A percentile compares a stretch with the other conserved stretches of the same genome.
phyloP scores from a whole-genome alignment of 257 asterid genomes.

The Solanum bulbocastanum region DNA sequence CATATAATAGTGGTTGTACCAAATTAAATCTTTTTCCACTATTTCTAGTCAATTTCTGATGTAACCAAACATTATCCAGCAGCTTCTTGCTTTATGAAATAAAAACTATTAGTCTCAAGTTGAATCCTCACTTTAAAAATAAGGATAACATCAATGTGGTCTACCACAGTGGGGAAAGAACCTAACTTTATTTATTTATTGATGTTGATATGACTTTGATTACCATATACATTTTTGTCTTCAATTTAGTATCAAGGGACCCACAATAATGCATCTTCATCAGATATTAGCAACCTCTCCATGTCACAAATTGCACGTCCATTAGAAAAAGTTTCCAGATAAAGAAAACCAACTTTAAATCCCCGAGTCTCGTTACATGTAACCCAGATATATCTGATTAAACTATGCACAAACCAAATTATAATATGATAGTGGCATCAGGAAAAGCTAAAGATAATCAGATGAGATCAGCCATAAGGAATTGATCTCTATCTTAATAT shows the following conservation, averaged over 20 bases:
- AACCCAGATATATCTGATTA: constrained; percentile 1
- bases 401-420: neutral
- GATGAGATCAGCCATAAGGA: neutral
- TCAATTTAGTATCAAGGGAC: constrained; percentile 15
- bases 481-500: neutral
- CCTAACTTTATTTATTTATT: constrained; percentile 43
- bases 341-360: neutral
- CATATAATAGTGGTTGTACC: neutral
- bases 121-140: constrained; percentile 21
- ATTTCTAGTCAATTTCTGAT: neutral
- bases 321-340: neutral
- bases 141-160: constrained; percentile 25
- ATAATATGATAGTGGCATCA: neutral
- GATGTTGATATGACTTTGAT: constrained; percentile 36
- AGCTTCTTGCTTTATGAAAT: constrained; percentile 6
- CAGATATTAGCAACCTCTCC: constrained; percentile 26
- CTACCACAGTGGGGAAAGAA: constrained; percentile 40
- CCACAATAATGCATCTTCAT: constrained; percentile 34
- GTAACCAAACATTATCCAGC: constrained; percentile 8
- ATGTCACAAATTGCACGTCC: constrained; percentile 26
- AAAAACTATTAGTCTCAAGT: constrained; percentile 11
- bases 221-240: constrained; percentile 28
- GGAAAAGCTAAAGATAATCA: constrained; percentile 7
- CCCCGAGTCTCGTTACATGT: neutral
- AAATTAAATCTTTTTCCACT: constrained; percentile 9